Percentiles rank a stretch among this genome's conserved stretches.
These are phyloP conservation scores for Lactifluus echinatus DNA, from an alignment of 768 basidiomycete species.

Conservation along the genomic window DNA sequence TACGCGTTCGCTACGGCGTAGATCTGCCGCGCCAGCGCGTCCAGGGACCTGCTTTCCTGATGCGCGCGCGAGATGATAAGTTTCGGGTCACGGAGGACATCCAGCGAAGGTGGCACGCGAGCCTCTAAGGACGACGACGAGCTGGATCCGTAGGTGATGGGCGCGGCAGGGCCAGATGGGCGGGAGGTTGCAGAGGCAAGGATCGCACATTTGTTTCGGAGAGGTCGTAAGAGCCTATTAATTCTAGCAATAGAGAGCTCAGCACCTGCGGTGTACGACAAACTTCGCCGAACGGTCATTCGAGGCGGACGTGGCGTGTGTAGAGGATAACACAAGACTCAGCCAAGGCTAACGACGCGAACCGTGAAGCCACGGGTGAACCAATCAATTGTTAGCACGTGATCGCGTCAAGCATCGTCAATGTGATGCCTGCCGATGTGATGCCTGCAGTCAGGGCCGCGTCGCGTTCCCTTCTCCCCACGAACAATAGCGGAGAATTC, in stretches of 20 bases:
- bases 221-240: slow-evolving; percentile 39
- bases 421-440: no score
- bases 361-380: no score
- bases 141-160: slow-evolving; percentile 18
- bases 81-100: slow-evolving; percentile 32
- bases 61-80: slow-evolving; percentile 28
- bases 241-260: slow-evolving; percentile 34
- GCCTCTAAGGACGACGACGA: neutral
- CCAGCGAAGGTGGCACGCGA: slow-evolving; percentile 28
- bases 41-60: slow-evolving; percentile 28
- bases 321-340: no score
- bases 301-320: neutral
- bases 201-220: slow-evolving; percentile 38
- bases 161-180: slow-evolving; percentile 18
- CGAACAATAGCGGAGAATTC: slow-evolving; percentile 23
- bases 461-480: no score
- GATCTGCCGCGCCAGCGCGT: slow-evolving; percentile 39
- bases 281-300: neutral
- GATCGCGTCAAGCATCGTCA: no score
- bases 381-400: neutral
- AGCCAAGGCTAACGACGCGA: neutral
- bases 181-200: slow-evolving; percentile 27
- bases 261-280: neutral
- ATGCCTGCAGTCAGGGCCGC: no score
- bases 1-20: slow-evolving; percentile 51